Evolutionary conservation across 192 early-diverging fungal genomes (phyloP).

Genomic region (Backusella westeae): DNA sequence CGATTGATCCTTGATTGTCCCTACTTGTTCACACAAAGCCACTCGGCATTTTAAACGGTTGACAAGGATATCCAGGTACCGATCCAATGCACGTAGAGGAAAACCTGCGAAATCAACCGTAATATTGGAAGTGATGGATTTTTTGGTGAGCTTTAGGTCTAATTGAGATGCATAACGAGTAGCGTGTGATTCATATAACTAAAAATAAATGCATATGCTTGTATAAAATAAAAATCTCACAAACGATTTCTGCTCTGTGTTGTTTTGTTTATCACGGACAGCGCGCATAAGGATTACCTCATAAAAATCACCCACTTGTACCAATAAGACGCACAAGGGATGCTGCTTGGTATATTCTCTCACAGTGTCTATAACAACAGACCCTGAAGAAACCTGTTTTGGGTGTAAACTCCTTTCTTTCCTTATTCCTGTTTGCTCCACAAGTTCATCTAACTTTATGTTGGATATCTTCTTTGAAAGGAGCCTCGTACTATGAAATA

Average conservation of each 20-base stretch:
- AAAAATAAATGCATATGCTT: background rate
- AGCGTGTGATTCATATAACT: conserved; percentile 75
- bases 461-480: conserved; percentile 8
- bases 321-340: conserved; percentile 66
- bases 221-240: background rate
- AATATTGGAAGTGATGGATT: conserved; percentile 51
- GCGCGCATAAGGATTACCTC: conserved; percentile 45
- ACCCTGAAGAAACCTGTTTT: conserved; percentile 20
- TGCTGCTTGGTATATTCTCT: conserved; percentile 55
- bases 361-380: conserved; percentile 42
- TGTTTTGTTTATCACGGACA: background rate
- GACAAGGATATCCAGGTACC: conserved; percentile 67
- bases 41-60: conserved; percentile 55
- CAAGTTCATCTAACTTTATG: conserved; percentile 8
- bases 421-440: background rate
- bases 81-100: conserved; percentile 58
- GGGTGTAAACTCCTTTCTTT: background rate
- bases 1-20: conserved; percentile 36
- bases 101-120: conserved; percentile 71
- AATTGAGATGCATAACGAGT: conserved; percentile 60
- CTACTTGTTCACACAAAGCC: conserved; percentile 71
- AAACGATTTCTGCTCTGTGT: background rate
- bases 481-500: background rate
- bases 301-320: conserved; percentile 80
- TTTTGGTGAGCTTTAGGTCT: conserved; percentile 68